Evolutionary conservation across 192 early-diverging fungal genomes (phyloP), one percentile per base, ranked within the genome.

Genomic region (Coemansia sp.): DNA sequence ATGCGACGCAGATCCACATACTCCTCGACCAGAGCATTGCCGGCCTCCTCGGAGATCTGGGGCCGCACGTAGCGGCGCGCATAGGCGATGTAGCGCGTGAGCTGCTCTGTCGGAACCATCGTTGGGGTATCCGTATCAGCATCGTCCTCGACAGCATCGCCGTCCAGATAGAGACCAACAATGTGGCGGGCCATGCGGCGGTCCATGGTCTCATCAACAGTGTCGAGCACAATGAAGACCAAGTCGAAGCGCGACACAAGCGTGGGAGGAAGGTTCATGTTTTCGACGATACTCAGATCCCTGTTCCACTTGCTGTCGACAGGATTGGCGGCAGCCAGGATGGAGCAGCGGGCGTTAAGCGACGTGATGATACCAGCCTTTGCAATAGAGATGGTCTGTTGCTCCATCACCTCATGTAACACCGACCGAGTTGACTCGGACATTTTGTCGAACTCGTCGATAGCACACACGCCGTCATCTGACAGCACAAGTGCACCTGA

Each of bases 371-470:
- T 97, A 27, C 97, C 97, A 31, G 97, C 97, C 83, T 99, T 99
- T 42, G 97, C 95, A 15, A 99, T 91, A 11, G 94, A 97, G 20
- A 98, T 89, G 0, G 95, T 98, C 85, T 98, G 95, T 82, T 98
- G 95, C 83, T 98, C 95, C 96, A 98, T 98, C 59, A 93, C 96
- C 87, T 98, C 96, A 82, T 98, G 96, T 61, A 98, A 77, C 6
- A 96, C 92, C 3, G 94, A 92, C 10, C 95, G 87, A 9, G 94
- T 94, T 10, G 92, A 72, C 55, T 98, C 96, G 7, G 89, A 90
- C 94, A 98, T 98, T 73, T 97, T 98, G 82, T 97, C 96, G 85
- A 98, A 98, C 79, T 98, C 96, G 77, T 98, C 96, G 67, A 98
- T 98, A 69, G 92, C 94, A 64, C 96, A 98, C 11, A 98, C 82